Evolutionary conservation across 164 flowering plant species (phyloP), one percentile per base, ranked within the genome.

Genomic region (Nelumbo lutea): DNA sequence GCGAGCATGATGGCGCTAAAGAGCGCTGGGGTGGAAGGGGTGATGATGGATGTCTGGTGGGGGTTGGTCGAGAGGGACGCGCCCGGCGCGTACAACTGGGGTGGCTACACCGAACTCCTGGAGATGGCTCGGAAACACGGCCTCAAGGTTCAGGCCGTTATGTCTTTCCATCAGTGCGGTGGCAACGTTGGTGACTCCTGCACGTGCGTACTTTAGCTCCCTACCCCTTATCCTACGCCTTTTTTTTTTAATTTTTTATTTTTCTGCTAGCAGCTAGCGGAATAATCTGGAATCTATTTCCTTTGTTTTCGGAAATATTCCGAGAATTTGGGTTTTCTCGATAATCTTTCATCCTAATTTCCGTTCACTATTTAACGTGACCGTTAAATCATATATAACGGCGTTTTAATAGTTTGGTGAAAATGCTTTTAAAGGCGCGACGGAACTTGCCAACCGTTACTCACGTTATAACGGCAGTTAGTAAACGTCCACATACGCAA

Each of bases 1-100:
- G 93, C 88, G 68, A 89, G 96, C 51, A 2, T 95, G 73, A 82
- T 75, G 81, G 98, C 97, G 83, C 62, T 95, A 75, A 90, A 87
- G 79, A 90, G 94, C 70, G 97, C 97, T 0, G 97, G 98, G 1
- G 98, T 91, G 61, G 96, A 91, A 71, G 98, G 98, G 74, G 67
- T 95, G 3, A 95, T 95, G 98, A 79, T 95, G 87, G 98, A 95
- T 67, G 97, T 91, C 69, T 95, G 98, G 98, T 95, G 98, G 98
- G 98, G 98, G 0, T 71, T 95, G 78, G 98, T 95, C 62, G 98
- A 91, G 86, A 78, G 90, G 59, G 96, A 91, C 1, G 50, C 50
- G 38, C 96, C 97, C 0, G 95, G 93, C 11, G 70, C 43, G 55
- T 91, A 91, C 66, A 88, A 95, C 67, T 95, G 95, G 96, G 96